Evolutionary conservation across 495 filamentous ascomycete species (phyloP).

Genomic region (Aspergillus egyptiacus): DNA sequence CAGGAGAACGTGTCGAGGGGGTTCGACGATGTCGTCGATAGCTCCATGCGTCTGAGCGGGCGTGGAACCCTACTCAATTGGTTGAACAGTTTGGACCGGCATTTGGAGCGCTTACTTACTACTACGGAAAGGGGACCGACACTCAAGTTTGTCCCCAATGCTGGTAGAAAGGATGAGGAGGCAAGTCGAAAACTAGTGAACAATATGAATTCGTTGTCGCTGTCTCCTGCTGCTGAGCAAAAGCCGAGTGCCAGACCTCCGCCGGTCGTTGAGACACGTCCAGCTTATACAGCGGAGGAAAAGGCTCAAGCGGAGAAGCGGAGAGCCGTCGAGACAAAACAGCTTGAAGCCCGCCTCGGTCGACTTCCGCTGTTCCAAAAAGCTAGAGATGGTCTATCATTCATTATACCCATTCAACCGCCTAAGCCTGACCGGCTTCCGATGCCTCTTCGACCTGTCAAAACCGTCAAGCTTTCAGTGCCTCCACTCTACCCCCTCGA

Average conservation of each 20-base stretch:
- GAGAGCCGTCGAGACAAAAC: conserved; percentile 59
- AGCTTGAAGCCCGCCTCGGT: conserved; percentile 75
- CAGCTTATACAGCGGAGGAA: conserved; percentile 49
- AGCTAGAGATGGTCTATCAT: conserved; percentile 62
- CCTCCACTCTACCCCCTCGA: conserved; percentile 71
- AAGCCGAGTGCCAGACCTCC: not conserved
- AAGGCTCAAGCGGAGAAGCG: conserved; percentile 56
- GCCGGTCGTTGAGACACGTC: conserved; percentile 14
- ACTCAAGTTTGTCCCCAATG: conserved; percentile 69
- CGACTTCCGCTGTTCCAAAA: conserved; percentile 63
- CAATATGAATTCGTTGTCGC: conserved; percentile 11
- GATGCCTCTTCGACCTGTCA: conserved; percentile 53
- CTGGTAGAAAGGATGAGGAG: conserved; percentile 29
- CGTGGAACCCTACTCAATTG: conserved; percentile 59
- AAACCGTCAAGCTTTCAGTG: conserved; percentile 62
- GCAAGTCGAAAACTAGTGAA: conserved; percentile 47
- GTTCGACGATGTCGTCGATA: conserved; percentile 61
- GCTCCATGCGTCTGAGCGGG: conserved; percentile 39
- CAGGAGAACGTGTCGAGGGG: conserved; percentile 76
- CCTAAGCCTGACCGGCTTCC: conserved; percentile 58
- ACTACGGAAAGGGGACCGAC: conserved; percentile 69
- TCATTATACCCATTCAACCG: conserved; percentile 67
- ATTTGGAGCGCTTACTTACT: conserved; percentile 65
- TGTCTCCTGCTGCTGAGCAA: not conserved
- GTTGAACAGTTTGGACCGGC: conserved; percentile 67